Percentiles rank a stretch among this genome's conserved stretches.
Evolutionary conservation across 208 protist genomes (phyloP).

Genomic region (Trypanosoma lewisi): DNA sequence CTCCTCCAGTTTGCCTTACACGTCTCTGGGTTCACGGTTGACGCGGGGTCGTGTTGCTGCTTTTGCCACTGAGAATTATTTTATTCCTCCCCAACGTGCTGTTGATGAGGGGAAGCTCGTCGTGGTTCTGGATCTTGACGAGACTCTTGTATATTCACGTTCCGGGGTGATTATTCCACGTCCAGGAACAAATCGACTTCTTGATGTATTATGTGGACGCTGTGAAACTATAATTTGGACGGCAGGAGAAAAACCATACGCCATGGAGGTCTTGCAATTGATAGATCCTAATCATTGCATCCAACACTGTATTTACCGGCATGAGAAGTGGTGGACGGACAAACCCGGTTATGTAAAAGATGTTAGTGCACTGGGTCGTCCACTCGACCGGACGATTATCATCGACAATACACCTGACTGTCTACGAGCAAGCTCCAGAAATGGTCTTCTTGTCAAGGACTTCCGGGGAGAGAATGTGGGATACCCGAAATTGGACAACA

Average conservation of each 20-base stretch:
- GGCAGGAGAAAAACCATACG: constrained; percentile 54
- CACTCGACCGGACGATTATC: constrained; percentile 25
- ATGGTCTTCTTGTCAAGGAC: constrained; percentile 32
- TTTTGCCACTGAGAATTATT: constrained; percentile 8
- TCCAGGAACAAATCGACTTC: constrained; percentile 41
- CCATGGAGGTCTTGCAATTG: constrained; percentile 32
- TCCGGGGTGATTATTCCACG: constrained; percentile 51
- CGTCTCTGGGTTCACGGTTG: neutral
- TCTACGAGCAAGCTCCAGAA: constrained; percentile 20
- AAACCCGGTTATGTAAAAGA: constrained; percentile 29
- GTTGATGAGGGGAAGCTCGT: constrained; percentile 56
- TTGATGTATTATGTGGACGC: constrained; percentile 43
- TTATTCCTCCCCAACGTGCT: constrained; percentile 48
- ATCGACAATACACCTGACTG: constrained; percentile 37
- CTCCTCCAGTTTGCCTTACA: neutral
- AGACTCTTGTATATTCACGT: constrained; percentile 74
- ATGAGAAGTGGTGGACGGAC: constrained; percentile 30
- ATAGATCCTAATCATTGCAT: constrained; percentile 29
- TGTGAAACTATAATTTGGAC: constrained; percentile 82
- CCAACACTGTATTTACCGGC: constrained; percentile 31
- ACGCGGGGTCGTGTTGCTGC: neutral
- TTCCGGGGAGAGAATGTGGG: constrained; percentile 8
- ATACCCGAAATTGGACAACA: constrained; percentile 17
- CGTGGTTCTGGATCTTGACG: constrained; percentile 81
- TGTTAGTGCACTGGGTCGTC: constrained; percentile 21